Conservation (phyloP, 164 flowering plant species). For the Vitis amurensis region DNA sequence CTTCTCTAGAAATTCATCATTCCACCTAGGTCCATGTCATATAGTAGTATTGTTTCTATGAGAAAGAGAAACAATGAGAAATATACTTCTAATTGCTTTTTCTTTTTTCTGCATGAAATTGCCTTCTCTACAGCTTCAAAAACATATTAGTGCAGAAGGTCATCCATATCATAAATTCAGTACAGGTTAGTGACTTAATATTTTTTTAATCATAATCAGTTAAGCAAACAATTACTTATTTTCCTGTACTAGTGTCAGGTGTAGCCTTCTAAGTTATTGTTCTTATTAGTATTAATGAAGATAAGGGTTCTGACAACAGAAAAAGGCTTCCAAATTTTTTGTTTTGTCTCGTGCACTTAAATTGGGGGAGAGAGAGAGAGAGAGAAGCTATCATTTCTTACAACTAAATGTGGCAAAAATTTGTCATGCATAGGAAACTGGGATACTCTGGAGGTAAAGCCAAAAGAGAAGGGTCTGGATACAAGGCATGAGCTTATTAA, state of each 20-base stretch:
- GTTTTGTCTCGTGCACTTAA: too few relatives aligned
- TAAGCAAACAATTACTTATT: too few relatives aligned
- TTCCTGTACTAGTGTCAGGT: too few relatives aligned
- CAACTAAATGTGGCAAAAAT: neutral
- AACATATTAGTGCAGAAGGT: slow-evolving; percentile 53
- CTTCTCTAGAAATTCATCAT: too few relatives aligned
- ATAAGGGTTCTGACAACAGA: too few relatives aligned
- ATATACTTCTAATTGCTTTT: slow-evolving; percentile 8
- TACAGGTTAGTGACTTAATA: slow-evolving; percentile 53
- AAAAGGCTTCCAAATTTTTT: too few relatives aligned
- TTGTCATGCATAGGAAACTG: slow-evolving; percentile 62
- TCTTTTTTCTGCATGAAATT: neutral
- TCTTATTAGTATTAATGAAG: too few relatives aligned
- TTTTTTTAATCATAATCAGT: neutral
- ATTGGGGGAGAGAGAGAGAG: too few relatives aligned
- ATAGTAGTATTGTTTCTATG: too few relatives aligned
- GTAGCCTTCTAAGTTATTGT: too few relatives aligned
- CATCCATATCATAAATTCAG: slow-evolving; percentile 92
- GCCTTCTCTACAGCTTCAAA: slow-evolving; percentile 63
- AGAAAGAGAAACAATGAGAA: neutral
- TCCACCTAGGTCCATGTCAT: too few relatives aligned
- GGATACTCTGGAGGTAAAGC: slow-evolving; percentile 89
- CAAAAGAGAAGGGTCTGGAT: slow-evolving; percentile 78
- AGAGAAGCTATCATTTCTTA: neutral
- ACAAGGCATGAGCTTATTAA: slow-evolving; percentile 77